Evolutionary conservation across 352 stramenopile species (phyloP).

Genomic region (Phytophthora fragariaefolia): DNA sequence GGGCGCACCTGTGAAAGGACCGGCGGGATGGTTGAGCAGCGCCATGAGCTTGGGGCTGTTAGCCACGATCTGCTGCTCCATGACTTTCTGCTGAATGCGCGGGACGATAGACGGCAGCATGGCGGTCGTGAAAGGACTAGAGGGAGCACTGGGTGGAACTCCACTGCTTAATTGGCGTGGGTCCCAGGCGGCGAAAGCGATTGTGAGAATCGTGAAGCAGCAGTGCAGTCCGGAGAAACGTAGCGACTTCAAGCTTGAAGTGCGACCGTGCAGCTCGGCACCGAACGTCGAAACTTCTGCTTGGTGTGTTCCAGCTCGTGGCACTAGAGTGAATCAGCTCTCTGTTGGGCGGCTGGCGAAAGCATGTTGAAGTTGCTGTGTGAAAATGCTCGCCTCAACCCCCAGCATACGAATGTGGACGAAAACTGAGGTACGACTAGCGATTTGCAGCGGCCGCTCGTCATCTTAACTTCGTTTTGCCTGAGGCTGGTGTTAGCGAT

Average conservation of each 20-base stretch:
- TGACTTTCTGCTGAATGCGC: slow-evolving; percentile 68
- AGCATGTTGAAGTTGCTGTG: background rate
- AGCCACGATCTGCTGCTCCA: slow-evolving; percentile 64
- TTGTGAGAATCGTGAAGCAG: slow-evolving; percentile 16
- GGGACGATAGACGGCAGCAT: slow-evolving; percentile 75
- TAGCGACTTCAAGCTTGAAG: slow-evolving; percentile 8
- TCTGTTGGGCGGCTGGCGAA: background rate
- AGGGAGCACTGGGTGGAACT: background rate
- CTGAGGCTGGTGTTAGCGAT: too few relatives aligned
- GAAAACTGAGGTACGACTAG: background rate
- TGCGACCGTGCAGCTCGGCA: background rate
- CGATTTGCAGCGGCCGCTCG: background rate
- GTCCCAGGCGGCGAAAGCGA: slow-evolving; percentile 8
- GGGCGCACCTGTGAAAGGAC: slow-evolving; percentile 64
- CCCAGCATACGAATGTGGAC: background rate
- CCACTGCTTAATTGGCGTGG: background rate
- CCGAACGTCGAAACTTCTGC: background rate
- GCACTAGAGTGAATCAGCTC: background rate
- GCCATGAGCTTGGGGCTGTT: slow-evolving; percentile 63
- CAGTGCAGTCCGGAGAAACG: background rate
- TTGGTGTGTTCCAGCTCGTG: too few relatives aligned
- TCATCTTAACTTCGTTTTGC: too few relatives aligned
- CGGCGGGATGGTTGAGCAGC: slow-evolving; percentile 76
- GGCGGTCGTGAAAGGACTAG: background rate
- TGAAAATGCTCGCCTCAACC: background rate